phyloP scores from a whole-genome alignment of 2,329 filamentous ascomycete genomes.

The Pseudocercospora fijiensis region DNA sequence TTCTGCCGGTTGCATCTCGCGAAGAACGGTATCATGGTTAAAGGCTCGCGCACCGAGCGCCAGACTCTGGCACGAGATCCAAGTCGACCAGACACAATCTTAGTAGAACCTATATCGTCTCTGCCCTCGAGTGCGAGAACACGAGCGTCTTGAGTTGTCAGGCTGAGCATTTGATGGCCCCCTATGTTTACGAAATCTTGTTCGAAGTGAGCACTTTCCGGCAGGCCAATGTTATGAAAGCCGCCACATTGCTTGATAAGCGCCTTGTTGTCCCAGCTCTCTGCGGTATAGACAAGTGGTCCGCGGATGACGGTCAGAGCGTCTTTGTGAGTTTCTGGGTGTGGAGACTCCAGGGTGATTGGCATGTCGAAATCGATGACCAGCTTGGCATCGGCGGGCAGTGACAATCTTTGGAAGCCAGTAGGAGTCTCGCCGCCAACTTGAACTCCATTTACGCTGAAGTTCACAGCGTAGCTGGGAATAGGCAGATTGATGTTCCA shows the following conservation, averaged over 20 bases:
- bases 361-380: constrained; percentile 7
- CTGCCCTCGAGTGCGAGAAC: constrained; percentile 4
- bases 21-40: constrained; percentile 10
- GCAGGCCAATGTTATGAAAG: constrained; percentile 7
- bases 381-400: not conserved
- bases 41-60: not conserved
- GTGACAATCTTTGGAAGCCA: constrained; percentile 1
- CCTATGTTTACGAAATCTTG: not conserved
- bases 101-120: constrained; percentile 5
- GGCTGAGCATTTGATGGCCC: constrained; percentile 8
- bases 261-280: constrained; percentile 7
- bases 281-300: constrained; percentile 7
- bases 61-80: constrained; percentile 4
- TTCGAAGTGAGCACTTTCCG: constrained; percentile 6
- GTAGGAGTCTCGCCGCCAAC: not conserved
- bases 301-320: constrained; percentile 6
- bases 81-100: constrained; percentile 5
- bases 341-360: constrained; percentile 3
- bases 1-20: constrained; percentile 8
- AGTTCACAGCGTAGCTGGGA: constrained; percentile 3
- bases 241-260: not conserved
- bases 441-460: constrained; percentile 4
- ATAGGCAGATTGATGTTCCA: constrained; percentile 6
- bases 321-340: constrained; percentile 4
- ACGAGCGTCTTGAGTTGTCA: constrained; percentile 5